phyloP scores from a whole-genome alignment of 495 filamentous ascomycete species.

The Talaromyces trachyspermus region DNA sequence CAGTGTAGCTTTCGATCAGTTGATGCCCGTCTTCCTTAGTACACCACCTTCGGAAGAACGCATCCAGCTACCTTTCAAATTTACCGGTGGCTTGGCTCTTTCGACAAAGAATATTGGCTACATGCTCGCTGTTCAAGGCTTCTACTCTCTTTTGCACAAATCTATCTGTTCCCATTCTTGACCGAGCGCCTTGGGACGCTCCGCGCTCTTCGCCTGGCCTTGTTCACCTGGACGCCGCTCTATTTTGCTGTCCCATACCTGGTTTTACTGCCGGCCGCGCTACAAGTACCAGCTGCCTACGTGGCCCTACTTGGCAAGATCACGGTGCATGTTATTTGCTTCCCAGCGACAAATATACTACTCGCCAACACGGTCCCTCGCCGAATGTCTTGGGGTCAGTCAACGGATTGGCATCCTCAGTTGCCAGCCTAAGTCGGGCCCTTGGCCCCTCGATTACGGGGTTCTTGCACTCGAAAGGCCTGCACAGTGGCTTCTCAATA shows the following conservation, averaged over 20 bases:
- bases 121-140: conserved; percentile 82
- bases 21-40: conserved; percentile 87
- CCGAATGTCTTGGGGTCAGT: conserved; percentile 76
- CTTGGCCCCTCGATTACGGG: conserved; percentile 87
- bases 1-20: conserved; percentile 87
- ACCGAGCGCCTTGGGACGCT: conserved; percentile 65
- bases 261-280: conserved; percentile 63
- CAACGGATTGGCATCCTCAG: conserved; percentile 88
- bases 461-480: conserved; percentile 70
- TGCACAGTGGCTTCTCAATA: conserved; percentile 72
- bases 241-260: conserved; percentile 87
- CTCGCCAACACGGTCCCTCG: conserved; percentile 78
- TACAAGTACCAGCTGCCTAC: conserved; percentile 68
- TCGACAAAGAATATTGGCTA: conserved; percentile 75
- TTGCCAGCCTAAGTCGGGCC: conserved; percentile 77
- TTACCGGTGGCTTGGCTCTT: conserved; percentile 78
- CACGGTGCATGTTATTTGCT: conserved; percentile 75
- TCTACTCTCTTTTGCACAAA: conserved; percentile 78
- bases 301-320: conserved; percentile 78
- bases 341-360: conserved; percentile 78
- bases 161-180: conserved; percentile 73
- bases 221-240: conserved; percentile 76
- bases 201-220: conserved; percentile 69
- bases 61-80: conserved; percentile 71
- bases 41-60: conserved; percentile 51